Conservation (phyloP, 1,284 basidiomycete genomes). For the Ganoderma meredithae region DNA sequence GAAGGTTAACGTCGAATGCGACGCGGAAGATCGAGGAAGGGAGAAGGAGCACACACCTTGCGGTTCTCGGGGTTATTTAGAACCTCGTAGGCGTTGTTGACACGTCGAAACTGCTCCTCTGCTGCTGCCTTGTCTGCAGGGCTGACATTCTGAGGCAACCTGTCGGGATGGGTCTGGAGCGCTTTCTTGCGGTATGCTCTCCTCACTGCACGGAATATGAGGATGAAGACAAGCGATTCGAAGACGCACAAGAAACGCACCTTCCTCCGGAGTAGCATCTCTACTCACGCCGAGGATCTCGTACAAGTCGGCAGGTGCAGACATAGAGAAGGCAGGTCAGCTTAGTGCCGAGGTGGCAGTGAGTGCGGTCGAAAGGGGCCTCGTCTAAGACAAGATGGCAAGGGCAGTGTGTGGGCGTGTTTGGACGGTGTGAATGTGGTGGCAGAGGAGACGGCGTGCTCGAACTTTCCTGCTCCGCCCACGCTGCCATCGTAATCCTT, state of each 20-base stretch:
- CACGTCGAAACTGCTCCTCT: conserved; percentile 55
- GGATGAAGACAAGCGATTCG: neutral
- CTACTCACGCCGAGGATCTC: conserved; percentile 48
- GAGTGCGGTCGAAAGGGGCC: neutral
- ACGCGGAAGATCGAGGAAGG: neutral
- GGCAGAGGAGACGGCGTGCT: conserved; percentile 15
- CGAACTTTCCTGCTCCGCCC: conserved; percentile 17
- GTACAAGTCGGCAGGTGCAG: conserved; percentile 69
- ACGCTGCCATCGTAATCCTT: neutral
- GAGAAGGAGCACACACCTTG: conserved; percentile 39
- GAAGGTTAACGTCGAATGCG: neutral
- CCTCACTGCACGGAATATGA: conserved; percentile 45
- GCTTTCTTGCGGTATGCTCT: conserved; percentile 57
- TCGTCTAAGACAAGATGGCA: too few relatives aligned
- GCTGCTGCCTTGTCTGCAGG: conserved; percentile 49
- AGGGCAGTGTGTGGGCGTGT: neutral
- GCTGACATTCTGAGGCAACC: conserved; percentile 47
- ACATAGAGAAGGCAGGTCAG: neutral
- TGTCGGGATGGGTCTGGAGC: conserved; percentile 58
- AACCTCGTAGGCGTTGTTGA: conserved; percentile 62
- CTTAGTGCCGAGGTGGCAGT: neutral
- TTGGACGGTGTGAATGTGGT: neutral
- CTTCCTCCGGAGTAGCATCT: conserved; percentile 52
- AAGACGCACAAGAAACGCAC: conserved; percentile 29
- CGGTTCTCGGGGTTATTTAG: conserved; percentile 52